Evolutionary conservation across 225 moss, liverwort and hornwort genomes (phyloP), one percentile per base, ranked within the genome.

Genomic region (Marchantia polymorpha): DNA sequence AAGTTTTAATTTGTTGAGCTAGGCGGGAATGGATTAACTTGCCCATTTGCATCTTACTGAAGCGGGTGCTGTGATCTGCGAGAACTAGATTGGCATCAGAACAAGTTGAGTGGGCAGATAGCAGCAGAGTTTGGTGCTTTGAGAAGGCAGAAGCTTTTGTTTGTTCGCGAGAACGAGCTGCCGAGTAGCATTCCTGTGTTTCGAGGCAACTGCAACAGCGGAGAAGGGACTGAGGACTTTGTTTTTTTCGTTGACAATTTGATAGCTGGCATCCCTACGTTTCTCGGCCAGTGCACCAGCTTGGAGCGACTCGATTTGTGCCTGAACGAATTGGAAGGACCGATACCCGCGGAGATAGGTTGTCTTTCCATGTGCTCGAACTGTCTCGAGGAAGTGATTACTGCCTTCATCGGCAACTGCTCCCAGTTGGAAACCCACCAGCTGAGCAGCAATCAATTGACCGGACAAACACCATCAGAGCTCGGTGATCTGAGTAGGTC

Each of bases 1-100:
- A 86, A 86, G 83, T 82, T 95, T 64, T 86, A 88, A 70, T 87
- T 87, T 82, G 52, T 95, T 78, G 92, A 95, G 0, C 2, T 23
- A 52, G 7, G 15, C 4, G 4, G 47, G 20, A 73, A 73, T n/a
- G 3, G 0, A n/a, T n/a, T 73, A 0, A 12, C 12, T 25, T 51
- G 73, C 51, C 20, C 8, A 2, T 1, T 77, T 53, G 46, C 76
- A 6, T 23, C 19, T 31, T 47, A 59, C 14, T 23, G 61, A 22
- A 39, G 39, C 39, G 39, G 39, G 8, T 55, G 54, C 15, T 26
- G 17, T 29, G 2, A 71, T 14, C 30, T 79, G 58, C 0, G 0
- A 29, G 4, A 55, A 5, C 55, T 79, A 7, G 58, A 71, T 11
- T 10, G 61, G 8, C 4, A 7, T 8, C 29, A 31, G 9, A 77